Base-by-base conservation (phyloP, 176 grass and related monocot genomes). In the Elymus sibiricus region DNA sequence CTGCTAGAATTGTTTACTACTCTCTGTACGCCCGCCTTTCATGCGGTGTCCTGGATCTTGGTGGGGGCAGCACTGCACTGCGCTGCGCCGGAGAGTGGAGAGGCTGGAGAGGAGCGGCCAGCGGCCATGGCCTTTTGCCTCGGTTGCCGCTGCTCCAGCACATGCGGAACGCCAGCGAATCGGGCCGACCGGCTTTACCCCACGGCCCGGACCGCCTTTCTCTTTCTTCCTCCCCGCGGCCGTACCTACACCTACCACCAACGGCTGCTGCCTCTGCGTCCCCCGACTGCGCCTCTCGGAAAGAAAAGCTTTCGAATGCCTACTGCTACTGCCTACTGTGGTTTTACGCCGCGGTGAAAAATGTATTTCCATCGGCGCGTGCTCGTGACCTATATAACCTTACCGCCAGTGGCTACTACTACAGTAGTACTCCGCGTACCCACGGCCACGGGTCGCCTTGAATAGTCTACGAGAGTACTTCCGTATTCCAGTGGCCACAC, bases 31-130 rank as follows among this genome's bases (percentile, higher is more conserved):
- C 59, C 80, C 74, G 84, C 74, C 65, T 43, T 40, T 7, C 43
- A 16, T 37, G 56, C 46, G 69, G 60, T 70, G 81, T 80, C 81
- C 27, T 70, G 76, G 68, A 91, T 76, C 81, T 85, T 32, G 77
- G 60, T 42, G 61, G 63, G 59, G 21, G 2, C 42, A 17, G 4
- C 14, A 67, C 65, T 11, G 64, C 25, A 29, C 56, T 60, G 11
- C 62, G 0, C 62, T 31, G 40, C 47, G 15, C 49, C 16, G 49
- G 49, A 53, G 3, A 72, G 11, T 27, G 70, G 11, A 46, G 70
- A 2, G 34, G 11, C 9, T 40, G 67, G 66, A 39, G 11, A 32
- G 34, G 64, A 34, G 12, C 7, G 29, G 40, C 19, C 31, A 40
- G 70, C 43, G 63, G 76, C 44, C 46, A 28, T 86, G 73, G 11